Evolutionary conservation across 441 rosid species (phyloP).

Genomic region (Croton setiger): DNA sequence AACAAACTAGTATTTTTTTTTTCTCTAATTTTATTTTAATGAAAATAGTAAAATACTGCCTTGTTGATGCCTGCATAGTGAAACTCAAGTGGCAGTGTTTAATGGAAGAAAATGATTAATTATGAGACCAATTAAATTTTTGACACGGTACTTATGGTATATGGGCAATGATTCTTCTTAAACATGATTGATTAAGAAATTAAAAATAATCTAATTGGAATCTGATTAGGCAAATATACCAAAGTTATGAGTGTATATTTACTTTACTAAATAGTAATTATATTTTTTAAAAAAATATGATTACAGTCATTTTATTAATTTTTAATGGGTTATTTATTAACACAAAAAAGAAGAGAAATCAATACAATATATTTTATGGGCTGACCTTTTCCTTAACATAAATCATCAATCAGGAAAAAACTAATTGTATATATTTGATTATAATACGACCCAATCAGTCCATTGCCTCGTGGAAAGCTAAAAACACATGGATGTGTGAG

Average conservation of each 20-base stretch:
- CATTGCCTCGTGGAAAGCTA: conserved; percentile 12
- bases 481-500: background rate
- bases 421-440: background rate
- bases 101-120: conserved; percentile 18
- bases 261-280: no score
- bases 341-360: background rate
- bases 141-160: background rate
- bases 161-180: background rate
- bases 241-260: no score
- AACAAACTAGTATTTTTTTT: no score
- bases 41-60: no score
- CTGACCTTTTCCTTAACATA: conserved; percentile 6
- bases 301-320: background rate
- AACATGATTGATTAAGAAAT: background rate
- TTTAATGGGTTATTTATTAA: background rate
- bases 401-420: background rate
- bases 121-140: background rate
- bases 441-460: background rate
- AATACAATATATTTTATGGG: background rate
- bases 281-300: background rate
- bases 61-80: no score
- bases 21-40: no score
- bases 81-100: background rate
- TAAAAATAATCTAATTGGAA: background rate
- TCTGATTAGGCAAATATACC: background rate